Evolutionary conservation across 768 basidiomycete species (phyloP), one percentile per base, ranked within the genome.

Genomic region (Guyanaporus albipodus): DNA sequence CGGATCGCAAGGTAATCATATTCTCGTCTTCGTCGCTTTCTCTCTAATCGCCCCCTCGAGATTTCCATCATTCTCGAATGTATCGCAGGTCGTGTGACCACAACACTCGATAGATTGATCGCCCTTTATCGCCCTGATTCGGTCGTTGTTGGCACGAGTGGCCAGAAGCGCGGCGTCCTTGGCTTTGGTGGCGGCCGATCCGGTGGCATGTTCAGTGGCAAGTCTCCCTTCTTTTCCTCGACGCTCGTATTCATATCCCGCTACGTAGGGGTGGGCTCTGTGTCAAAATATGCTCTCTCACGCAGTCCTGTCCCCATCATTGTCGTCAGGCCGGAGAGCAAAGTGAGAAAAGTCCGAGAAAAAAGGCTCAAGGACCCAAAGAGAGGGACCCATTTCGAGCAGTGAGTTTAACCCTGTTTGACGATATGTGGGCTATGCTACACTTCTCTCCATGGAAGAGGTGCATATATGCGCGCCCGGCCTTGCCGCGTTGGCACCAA

Each of bases 291-390:
- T 61, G 91, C 88, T 52, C 79, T 96, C 34, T 85, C 87, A 15
- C 92, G 90, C 60, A 93, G 91, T 1, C 92, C 95, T 2, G 91
- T 99, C 0, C 95, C 95, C 2, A 89, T 96, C 56, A 92, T 98
- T 52, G 95, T 98, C 42, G 93, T 98, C 33, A 78, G 91, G 4
- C 91, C 92, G 2, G 89, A 91, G 57, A 76, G 88, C 29, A 91
- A 93, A 60, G 83, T 93, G 23, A 79, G 80, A 53, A 94, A 94
- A 64, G 80, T 82, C 0, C 70, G 87, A 36, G 91, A 87, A 58
- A 95, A 96, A 64, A 77, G 93, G 22, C 76, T 85, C 36, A 88
- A 86, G 38, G 84, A 96, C 59, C 92, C 92, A 3, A 96, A 92
- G 68, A 76, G 91, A 17, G 89, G 90, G 4, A 79, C 73, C 33